Conservation (phyloP, 805 yeast species). For the Candida coquimbonensis region DNA sequence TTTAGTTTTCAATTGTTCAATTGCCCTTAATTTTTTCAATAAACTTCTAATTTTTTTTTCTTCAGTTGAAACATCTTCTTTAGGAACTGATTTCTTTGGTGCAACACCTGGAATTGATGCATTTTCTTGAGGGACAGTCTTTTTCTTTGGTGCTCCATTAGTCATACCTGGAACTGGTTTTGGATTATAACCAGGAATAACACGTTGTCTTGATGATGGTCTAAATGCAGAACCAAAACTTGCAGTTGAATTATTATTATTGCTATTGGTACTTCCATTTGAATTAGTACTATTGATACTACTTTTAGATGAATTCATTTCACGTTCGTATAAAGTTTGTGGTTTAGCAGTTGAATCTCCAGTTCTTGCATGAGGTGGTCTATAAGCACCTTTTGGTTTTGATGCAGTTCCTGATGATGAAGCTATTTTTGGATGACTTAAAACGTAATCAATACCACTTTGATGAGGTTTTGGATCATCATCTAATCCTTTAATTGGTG, state of each 20-base stretch:
- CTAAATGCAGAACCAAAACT: constrained; percentile 16
- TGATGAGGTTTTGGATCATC: constrained; percentile 63
- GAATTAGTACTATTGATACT: constrained; percentile 5
- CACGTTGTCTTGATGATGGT: constrained; percentile 31
- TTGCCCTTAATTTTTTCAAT: constrained; percentile 92
- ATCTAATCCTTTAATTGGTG: constrained; percentile 31
- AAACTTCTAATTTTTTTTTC: constrained; percentile 89
- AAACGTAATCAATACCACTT: constrained; percentile 53
- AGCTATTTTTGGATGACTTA: constrained; percentile 30
- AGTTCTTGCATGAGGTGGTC: constrained; percentile 91
- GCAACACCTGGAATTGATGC: constrained; percentile 54
- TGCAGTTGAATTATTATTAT: neutral
- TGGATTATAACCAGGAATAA: constrained; percentile 58
- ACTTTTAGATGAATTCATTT: constrained; percentile 27
- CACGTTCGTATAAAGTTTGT: constrained; percentile 54
- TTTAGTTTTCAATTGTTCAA: constrained; percentile 80
- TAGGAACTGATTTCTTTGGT: constrained; percentile 14
- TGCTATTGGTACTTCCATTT: neutral
- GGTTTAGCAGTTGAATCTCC: constrained; percentile 26
- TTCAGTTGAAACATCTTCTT: constrained; percentile 45
- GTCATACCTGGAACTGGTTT: constrained; percentile 68
- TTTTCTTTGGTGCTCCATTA: constrained; percentile 51
- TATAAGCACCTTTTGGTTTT: constrained; percentile 82
- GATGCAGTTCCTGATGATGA: constrained; percentile 27
- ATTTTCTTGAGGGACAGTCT: constrained; percentile 6